Conservation (phyloP, 768 basidiomycete species). For the Russula foetens region DNA sequence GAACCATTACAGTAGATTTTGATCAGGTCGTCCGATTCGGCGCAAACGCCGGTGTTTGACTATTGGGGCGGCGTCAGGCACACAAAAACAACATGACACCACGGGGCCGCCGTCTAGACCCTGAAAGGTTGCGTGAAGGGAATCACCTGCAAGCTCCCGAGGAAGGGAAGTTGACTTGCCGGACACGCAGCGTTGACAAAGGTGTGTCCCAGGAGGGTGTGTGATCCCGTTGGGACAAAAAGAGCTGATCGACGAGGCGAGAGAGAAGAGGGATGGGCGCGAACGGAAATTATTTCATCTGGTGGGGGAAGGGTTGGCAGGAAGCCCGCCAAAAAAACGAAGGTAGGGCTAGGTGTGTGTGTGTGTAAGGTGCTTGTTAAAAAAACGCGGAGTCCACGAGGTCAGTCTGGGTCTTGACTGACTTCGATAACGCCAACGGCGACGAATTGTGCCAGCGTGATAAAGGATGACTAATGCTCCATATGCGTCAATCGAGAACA, state of each 20-base stretch:
- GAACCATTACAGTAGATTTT: conserved; percentile 2
- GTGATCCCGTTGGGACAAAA: not conserved
- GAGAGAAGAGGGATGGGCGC: not conserved
- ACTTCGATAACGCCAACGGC: conserved; percentile 2
- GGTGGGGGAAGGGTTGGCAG: not conserved
- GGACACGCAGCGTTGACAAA: not conserved
- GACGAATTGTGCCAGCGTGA: not conserved
- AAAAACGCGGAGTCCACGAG: conserved; percentile 16
- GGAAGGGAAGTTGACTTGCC: not conserved
- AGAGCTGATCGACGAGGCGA: conserved; percentile 10
- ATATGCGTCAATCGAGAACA: conserved; percentile 9
- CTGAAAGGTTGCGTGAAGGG: not conserved
- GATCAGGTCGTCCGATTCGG: conserved; percentile 15
- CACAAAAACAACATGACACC: conserved; percentile 9
- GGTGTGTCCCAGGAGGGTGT: not conserved
- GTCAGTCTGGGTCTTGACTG: not conserved
- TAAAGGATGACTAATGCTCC: conserved; percentile 6
- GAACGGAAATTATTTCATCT: conserved; percentile 9
- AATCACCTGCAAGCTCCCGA: not conserved
- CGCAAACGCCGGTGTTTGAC: conserved; percentile 3
- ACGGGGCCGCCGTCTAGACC: conserved; percentile 17
- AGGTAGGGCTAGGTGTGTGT: too few relatives aligned
- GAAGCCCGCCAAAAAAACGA: not conserved
- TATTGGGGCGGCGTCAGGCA: conserved; percentile 14
- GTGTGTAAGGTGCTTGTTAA: too few relatives aligned